A percentile compares a stretch with the other conserved stretches of the same genome.
phyloP scores from a whole-genome alignment of 2,329 filamentous ascomycete species.

The Aspergillus japonicus region DNA sequence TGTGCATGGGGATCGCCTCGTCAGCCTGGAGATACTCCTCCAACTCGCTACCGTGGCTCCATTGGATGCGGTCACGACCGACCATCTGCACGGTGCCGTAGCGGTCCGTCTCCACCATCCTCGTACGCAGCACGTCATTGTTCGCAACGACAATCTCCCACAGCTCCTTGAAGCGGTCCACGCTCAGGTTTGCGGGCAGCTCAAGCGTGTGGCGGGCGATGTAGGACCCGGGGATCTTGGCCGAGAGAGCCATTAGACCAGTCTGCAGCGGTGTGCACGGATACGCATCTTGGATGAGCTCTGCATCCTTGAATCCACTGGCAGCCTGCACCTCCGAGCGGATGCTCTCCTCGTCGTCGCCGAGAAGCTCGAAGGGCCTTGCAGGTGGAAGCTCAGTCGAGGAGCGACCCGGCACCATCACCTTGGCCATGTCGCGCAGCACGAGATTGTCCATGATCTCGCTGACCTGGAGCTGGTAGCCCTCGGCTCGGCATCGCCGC shows the following conservation, averaged over 20 bases:
- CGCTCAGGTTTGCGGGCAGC: slow-evolving; percentile 28
- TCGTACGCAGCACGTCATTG: slow-evolving; percentile 42
- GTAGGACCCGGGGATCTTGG: slow-evolving; percentile 38
- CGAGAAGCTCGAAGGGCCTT: slow-evolving; percentile 8
- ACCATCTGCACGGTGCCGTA: slow-evolving; percentile 28
- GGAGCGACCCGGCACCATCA: slow-evolving; percentile 2
- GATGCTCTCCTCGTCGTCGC: background rate
- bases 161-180: slow-evolving; percentile 36
- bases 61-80: slow-evolving; percentile 21
- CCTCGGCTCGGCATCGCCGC: slow-evolving; percentile 8
- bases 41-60: slow-evolving; percentile 18
- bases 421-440: slow-evolving; percentile 34
- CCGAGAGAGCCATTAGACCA: slow-evolving; percentile 35
- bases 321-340: slow-evolving; percentile 5
- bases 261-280: slow-evolving; percentile 31
- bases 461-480: slow-evolving; percentile 16
- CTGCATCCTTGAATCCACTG: slow-evolving; percentile 13
- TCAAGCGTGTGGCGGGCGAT: slow-evolving; percentile 37
- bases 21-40: slow-evolving; percentile 15
- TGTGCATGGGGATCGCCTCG: slow-evolving; percentile 17
- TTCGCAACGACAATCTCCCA: slow-evolving; percentile 38
- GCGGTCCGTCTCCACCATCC: slow-evolving; percentile 24
- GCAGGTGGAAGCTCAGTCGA: background rate
- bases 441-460: slow-evolving; percentile 30
- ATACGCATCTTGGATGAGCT: slow-evolving; percentile 27